Evolutionary conservation across 2,329 filamentous ascomycete species (phyloP).

Genomic region (Aspergillus sp.): DNA sequence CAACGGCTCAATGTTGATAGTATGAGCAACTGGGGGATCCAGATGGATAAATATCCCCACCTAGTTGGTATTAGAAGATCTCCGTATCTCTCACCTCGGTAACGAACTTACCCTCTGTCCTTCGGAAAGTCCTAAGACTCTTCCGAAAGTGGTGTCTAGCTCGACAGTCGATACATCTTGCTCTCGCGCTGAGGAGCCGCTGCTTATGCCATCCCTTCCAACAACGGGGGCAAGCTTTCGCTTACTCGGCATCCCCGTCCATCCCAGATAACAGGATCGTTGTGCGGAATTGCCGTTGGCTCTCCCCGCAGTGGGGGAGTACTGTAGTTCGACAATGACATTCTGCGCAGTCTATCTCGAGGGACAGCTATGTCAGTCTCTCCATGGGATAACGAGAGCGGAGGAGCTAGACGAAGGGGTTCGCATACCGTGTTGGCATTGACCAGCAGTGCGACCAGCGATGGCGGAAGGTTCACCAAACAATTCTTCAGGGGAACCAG

Average conservation of each 20-base stretch:
- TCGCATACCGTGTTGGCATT: conserved; percentile 81
- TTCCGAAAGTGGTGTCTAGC: conserved; percentile 80
- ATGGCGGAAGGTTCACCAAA: conserved; percentile 85
- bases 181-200: conserved; percentile 59
- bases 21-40: conserved; percentile 87
- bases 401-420: neutral
- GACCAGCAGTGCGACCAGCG: conserved; percentile 78
- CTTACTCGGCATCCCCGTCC: conserved; percentile 98
- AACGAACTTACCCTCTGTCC: conserved; percentile 68
- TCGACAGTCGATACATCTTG: conserved; percentile 78
- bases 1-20: conserved; percentile 92
- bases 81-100: conserved; percentile 22
- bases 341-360: conserved; percentile 76
- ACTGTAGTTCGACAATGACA: conserved; percentile 89
- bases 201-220: conserved; percentile 68
- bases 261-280: conserved; percentile 82
- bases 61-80: conserved; percentile 40
- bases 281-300: conserved; percentile 51
- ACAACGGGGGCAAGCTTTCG: conserved; percentile 72
- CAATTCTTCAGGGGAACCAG: conserved; percentile 90
- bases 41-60: conserved; percentile 71
- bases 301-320: conserved; percentile 60
- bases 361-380: conserved; percentile 11
- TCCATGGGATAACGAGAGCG: conserved; percentile 14
- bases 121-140: conserved; percentile 72